Conservation (phyloP, 1,284 basidiomycete species). For the Paramarasmius palmivorus region DNA sequence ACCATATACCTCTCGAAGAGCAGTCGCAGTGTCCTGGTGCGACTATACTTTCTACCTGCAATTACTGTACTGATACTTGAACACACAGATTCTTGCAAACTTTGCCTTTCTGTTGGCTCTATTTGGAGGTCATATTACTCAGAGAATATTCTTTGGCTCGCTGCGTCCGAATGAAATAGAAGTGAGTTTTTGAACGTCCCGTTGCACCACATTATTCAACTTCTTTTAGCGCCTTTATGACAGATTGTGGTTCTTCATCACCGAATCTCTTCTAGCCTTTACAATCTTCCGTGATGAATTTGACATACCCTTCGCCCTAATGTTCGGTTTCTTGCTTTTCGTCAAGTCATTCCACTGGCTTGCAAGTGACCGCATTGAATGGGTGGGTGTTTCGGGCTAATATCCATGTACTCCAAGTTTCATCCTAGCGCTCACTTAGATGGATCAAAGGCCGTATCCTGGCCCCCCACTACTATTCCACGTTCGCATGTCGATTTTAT, state of each 20-base stretch:
- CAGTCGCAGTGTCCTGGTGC: constrained; percentile 84
- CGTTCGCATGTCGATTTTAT: constrained; percentile 74
- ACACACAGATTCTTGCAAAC: constrained; percentile 86
- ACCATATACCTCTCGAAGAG: constrained; percentile 92
- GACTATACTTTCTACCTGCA: constrained; percentile 24
- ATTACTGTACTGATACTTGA: constrained; percentile 7
- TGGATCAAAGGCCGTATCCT: constrained; percentile 94
- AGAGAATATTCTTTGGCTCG: constrained; percentile 90
- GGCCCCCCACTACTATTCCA: constrained; percentile 85
- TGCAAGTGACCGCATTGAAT: constrained; percentile 92
- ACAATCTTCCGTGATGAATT: constrained; percentile 97
- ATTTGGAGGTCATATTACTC: constrained; percentile 75
- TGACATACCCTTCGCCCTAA: constrained; percentile 87
- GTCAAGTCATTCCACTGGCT: constrained; percentile 99
- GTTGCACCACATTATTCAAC: constrained; percentile 6
- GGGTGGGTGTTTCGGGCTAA: constrained; percentile 54
- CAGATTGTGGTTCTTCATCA: constrained; percentile 95
- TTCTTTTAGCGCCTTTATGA: constrained; percentile 84
- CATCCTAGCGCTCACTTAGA: constrained; percentile 48
- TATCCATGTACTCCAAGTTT: constrained; percentile 8
- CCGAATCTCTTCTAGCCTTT: constrained; percentile 92
- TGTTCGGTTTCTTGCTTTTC: constrained; percentile 92
- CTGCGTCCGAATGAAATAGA: constrained; percentile 91
- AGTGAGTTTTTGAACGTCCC: constrained; percentile 45
- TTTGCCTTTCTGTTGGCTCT: constrained; percentile 83